phyloP scores from a whole-genome alignment of 169 alveolate species.

The Sarcocystis neurona region DNA sequence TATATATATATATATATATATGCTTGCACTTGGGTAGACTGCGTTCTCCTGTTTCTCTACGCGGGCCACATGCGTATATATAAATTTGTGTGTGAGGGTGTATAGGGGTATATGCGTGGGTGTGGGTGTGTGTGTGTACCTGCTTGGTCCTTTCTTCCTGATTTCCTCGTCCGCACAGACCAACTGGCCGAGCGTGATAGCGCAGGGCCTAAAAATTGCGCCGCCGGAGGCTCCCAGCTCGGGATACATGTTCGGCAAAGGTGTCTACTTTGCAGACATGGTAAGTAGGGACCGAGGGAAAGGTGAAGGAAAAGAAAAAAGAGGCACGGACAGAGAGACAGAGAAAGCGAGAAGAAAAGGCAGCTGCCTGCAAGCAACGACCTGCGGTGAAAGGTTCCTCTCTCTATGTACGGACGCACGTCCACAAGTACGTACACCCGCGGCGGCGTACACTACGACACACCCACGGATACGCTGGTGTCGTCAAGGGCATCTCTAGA shows the following conservation, averaged over 20 bases:
- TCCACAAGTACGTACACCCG: too few species aligned
- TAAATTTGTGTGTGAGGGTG: neutral
- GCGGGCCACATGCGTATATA: neutral
- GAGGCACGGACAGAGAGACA: neutral
- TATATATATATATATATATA: neutral
- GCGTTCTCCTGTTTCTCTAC: neutral
- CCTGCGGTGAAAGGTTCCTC: too few species aligned
- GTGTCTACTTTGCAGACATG: constrained; percentile 91
- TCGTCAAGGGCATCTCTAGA: neutral
- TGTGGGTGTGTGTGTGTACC: constrained; percentile 1
- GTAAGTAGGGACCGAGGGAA: constrained; percentile 62
- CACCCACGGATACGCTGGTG: too few species aligned
- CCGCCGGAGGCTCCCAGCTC: constrained; percentile 93
- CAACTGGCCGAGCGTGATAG: constrained; percentile 87
- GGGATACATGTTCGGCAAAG: constrained; percentile 93
- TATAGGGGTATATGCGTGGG: neutral
- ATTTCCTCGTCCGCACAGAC: constrained; percentile 59
- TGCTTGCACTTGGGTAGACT: neutral
- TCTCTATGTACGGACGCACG: too few species aligned
- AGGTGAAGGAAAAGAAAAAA: neutral
- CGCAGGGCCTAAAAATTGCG: constrained; percentile 89
- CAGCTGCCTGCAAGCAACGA: too few species aligned
- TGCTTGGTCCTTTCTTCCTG: neutral
- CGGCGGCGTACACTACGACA: too few species aligned
- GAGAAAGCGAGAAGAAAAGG: neutral